phyloP scores from a whole-genome alignment of 805 yeast genomes.

The Sporopachydermia lactativora region DNA sequence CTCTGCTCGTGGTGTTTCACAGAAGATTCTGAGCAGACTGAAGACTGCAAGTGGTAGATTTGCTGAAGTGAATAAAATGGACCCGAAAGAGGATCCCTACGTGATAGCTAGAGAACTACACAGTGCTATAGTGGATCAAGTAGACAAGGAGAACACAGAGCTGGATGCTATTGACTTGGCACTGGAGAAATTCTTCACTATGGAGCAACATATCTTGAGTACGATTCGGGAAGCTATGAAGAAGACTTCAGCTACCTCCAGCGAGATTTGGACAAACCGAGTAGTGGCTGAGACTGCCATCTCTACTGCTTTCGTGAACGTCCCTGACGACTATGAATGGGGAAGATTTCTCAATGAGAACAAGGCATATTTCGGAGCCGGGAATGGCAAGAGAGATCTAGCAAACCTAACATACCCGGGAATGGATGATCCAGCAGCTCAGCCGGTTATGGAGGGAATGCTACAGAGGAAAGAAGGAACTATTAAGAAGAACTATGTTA shows the following conservation, averaged over 20 bases:
- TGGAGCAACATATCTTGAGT: constrained; percentile 30
- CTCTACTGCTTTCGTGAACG: constrained; percentile 18
- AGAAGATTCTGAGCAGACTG: constrained; percentile 25
- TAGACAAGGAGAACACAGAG: constrained; percentile 31
- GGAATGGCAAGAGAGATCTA: constrained; percentile 23
- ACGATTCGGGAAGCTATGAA: constrained; percentile 26
- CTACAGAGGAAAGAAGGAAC: constrained; percentile 31
- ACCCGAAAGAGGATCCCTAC: constrained; percentile 32
- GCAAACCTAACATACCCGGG: constrained; percentile 24
- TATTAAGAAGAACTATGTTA: constrained; percentile 26
- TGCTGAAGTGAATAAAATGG: constrained; percentile 18
- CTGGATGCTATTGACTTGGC: constrained; percentile 28
- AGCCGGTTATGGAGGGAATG: constrained; percentile 34
- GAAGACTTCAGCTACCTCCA: constrained; percentile 17
- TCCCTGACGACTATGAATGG: constrained; percentile 33
- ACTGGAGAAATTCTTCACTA: constrained; percentile 25
- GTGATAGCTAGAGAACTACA: constrained; percentile 25
- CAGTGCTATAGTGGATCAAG: constrained; percentile 25
- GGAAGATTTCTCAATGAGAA: constrained; percentile 22
- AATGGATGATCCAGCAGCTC: constrained; percentile 24
- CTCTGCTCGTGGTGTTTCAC: constrained; percentile 19
- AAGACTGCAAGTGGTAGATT: constrained; percentile 21
- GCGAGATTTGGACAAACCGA: constrained; percentile 18
- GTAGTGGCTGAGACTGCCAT: constrained; percentile 19
- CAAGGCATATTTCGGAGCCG: constrained; percentile 18